Percentiles rank a stretch among this genome's conserved stretches.
Evolutionary conservation across 441 rosid genomes (phyloP).

Genomic region (Jatropha multifida): DNA sequence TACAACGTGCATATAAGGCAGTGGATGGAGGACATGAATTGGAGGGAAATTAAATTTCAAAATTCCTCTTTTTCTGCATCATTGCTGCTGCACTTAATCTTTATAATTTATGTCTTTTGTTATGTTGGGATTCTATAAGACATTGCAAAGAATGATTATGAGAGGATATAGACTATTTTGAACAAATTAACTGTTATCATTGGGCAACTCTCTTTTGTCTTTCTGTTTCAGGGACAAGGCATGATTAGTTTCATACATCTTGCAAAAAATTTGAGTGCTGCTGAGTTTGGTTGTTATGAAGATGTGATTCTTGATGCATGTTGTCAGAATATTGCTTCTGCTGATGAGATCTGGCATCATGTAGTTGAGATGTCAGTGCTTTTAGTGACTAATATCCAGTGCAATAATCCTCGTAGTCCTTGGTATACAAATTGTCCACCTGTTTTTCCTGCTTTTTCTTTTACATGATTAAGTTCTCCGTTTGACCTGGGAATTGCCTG

Average conservation of each 20-base stretch:
- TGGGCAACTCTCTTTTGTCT: conserved; percentile 13
- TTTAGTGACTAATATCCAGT: conserved; percentile 49
- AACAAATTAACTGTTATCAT: not conserved
- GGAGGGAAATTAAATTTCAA: not conserved
- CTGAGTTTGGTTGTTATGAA: conserved; percentile 57
- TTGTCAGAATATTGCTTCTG: conserved; percentile 77
- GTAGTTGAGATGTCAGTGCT: conserved; percentile 82
- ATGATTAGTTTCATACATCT: conserved; percentile 68
- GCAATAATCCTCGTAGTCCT: conserved; percentile 65
- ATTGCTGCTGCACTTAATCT: not conserved
- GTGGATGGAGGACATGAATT: not conserved
- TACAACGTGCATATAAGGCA: not conserved
- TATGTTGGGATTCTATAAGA: not conserved
- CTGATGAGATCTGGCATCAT: conserved; percentile 74
- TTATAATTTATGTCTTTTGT: not conserved
- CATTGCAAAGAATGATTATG: not conserved
- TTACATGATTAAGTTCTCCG: not conserved
- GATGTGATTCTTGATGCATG: conserved; percentile 89
- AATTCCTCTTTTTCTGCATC: not conserved
- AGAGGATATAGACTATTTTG: not conserved
- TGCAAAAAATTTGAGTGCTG: conserved; percentile 57
- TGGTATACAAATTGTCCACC: conserved; percentile 45
- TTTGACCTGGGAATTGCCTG: not conserved
- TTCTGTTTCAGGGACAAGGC: conserved; percentile 74
- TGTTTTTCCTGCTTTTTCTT: not conserved